Conservation (phyloP, 1,284 basidiomycete genomes). For the Mycosarcoma mackinlayi region DNA sequence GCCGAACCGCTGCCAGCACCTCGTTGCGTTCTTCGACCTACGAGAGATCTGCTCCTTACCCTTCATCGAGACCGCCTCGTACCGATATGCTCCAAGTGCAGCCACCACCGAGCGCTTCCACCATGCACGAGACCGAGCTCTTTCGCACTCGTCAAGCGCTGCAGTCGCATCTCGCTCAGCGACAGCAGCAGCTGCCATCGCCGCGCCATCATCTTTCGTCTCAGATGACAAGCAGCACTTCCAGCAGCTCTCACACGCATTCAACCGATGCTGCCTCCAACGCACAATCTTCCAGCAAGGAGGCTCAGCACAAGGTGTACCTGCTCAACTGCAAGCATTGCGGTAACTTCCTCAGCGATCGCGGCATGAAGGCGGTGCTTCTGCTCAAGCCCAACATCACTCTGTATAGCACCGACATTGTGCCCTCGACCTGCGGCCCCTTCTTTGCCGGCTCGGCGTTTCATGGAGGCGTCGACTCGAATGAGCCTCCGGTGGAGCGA, state of each 20-base stretch:
- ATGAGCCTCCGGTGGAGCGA: constrained; percentile 71
- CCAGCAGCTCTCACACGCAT: constrained; percentile 11
- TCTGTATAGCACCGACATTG: constrained; percentile 83
- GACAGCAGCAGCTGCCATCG: constrained; percentile 11
- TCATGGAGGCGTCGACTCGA: constrained; percentile 58
- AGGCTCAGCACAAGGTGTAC: constrained; percentile 75
- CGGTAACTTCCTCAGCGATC: constrained; percentile 79
- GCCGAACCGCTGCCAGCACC: constrained; percentile 10
- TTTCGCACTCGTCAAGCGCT: constrained; percentile 34
- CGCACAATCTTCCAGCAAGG: constrained; percentile 22
- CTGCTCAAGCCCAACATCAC: constrained; percentile 83
- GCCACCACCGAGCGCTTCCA: constrained; percentile 7
- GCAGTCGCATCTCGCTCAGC: constrained; percentile 19
- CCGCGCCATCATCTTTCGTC: constrained; percentile 5
- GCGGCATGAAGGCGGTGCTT: constrained; percentile 87
- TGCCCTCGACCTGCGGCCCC: constrained; percentile 78
- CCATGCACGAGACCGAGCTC: constrained; percentile 29
- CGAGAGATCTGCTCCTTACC: constrained; percentile 30
- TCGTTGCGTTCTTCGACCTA: constrained; percentile 12
- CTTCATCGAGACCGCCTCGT: constrained; percentile 16
- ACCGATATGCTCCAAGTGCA: constrained; percentile 21
- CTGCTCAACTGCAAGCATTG: constrained; percentile 81
- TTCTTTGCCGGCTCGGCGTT: constrained; percentile 63
- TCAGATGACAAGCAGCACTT: constrained; percentile 10
- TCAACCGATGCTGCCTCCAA: constrained; percentile 12